Conservation (phyloP, 495 filamentous ascomycete genomes). For the Parmelia sp. region DNA sequence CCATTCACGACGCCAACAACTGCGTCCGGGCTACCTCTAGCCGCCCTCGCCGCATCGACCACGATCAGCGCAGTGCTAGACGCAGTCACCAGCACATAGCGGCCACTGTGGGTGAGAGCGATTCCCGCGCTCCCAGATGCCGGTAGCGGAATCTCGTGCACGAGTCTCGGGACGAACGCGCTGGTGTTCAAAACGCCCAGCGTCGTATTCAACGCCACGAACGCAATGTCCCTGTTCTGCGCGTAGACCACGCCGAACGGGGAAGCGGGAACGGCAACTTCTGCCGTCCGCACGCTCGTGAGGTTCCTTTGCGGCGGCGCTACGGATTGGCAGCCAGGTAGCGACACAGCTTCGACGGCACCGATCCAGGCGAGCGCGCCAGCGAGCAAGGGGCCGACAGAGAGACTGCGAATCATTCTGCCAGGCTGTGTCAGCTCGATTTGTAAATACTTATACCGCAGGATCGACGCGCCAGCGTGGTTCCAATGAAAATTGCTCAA, state of each 20-base stretch:
- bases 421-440: not conserved
- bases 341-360: not conserved
- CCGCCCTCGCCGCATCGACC: slow-evolving; percentile 25
- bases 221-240: slow-evolving; percentile 18
- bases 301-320: slow-evolving; percentile 3
- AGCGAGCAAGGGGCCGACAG: not conserved
- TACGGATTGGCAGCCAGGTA: slow-evolving; percentile 3
- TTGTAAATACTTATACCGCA: not conserved
- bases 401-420: not conserved
- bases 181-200: slow-evolving; percentile 23
- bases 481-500: not conserved
- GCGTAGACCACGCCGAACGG: slow-evolving; percentile 23
- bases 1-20: slow-evolving; percentile 23
- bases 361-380: slow-evolving; percentile 2
- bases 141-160: slow-evolving; percentile 19
- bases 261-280: slow-evolving; percentile 10
- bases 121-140: slow-evolving; percentile 16
- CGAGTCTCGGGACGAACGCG: slow-evolving; percentile 20
- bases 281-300: slow-evolving; percentile 11
- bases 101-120: slow-evolving; percentile 23
- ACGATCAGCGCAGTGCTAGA: slow-evolving; percentile 19
- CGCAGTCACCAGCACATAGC: slow-evolving; percentile 20
- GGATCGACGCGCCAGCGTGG: not conserved
- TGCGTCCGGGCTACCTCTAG: slow-evolving; percentile 22
- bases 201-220: slow-evolving; percentile 22